Evolutionary conservation across 805 yeast species (phyloP), one percentile per base, ranked within the genome.

Genomic region (Cyberlindnera galapagoensis): DNA sequence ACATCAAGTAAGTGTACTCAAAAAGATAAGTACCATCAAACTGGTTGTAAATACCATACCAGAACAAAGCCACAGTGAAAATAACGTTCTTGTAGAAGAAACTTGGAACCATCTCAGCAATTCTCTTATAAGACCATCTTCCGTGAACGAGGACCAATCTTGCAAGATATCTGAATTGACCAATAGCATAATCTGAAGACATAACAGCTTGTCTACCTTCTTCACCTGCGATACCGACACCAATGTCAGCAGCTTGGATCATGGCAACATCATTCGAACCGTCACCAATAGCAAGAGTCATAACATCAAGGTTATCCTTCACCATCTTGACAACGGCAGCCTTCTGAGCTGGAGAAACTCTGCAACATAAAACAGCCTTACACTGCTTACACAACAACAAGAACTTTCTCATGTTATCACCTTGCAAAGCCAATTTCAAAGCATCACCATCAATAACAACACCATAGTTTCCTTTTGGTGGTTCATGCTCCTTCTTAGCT

Each of bases 171-270:
- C 92, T 69, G 57, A 83, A 83, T 54, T 83, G 94, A 16, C 90
- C 92, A 49, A 83, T 60, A 14, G 90, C 94, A 57, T 80, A 83
- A 61, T 83, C 94, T 1, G 90, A 78, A 17, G 87, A 78, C 94
- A 83, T 83, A 5, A 74, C 92, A 13, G 92, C 92, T 57, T 82
- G 92, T 40, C 92, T 65, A 51, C 94, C 94, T 63, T 83, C 94
- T 62, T 83, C 92, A 60, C 94, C 94, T 4, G 88, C 88, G 52
- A 83, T 83, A 61, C 94, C 94, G 35, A 83, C 82, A 49, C 94
- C 94, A 28, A 83, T 80, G 58, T 83, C 79, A 1, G 94, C 92
- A 18, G 87, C 77, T 56, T 83, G 94, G 44, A 83, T 83, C 94
- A 83, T 83, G 9, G 94, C 88, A 41, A 83, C 94, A 60, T 83